Conservation (phyloP, 768 basidiomycete genomes). For the Gloeostereum incarnatum region DNA sequence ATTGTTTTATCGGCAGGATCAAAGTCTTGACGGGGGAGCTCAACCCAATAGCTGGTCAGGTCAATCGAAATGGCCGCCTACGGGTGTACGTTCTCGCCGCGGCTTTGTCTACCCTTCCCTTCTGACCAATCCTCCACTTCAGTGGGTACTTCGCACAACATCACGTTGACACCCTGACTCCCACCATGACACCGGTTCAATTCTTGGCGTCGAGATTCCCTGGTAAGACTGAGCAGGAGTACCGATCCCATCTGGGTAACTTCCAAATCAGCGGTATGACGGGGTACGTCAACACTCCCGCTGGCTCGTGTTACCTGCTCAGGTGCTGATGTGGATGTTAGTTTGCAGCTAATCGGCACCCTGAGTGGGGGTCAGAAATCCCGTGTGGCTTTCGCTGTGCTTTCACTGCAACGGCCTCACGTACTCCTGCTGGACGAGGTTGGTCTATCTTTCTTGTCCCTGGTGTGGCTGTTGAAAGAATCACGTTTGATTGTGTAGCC, state of each 20-base stretch:
- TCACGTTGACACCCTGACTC: conserved; percentile 86
- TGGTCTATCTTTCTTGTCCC: conserved; percentile 11
- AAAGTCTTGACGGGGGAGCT: conserved; percentile 87
- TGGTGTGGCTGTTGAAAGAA: background rate
- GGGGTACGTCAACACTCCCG: conserved; percentile 36
- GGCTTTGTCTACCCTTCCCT: background rate
- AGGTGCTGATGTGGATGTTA: conserved; percentile 14
- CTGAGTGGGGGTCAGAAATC: conserved; percentile 94
- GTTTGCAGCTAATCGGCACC: conserved; percentile 84
- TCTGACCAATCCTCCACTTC: conserved; percentile 6
- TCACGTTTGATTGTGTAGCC: conserved; percentile 54
- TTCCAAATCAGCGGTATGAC: conserved; percentile 98
- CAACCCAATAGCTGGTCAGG: conserved; percentile 64
- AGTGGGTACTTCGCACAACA: conserved; percentile 94
- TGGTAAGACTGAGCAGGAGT: conserved; percentile 93
- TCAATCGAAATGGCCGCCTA: conserved; percentile 85
- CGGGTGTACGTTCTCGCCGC: conserved; percentile 53
- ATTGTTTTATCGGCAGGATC: conserved; percentile 47
- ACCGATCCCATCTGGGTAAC: conserved; percentile 88
- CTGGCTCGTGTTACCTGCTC: conserved; percentile 1
- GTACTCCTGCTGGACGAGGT: conserved; percentile 92
- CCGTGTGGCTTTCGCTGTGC: conserved; percentile 84
- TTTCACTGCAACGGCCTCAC: conserved; percentile 86
- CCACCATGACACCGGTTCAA: conserved; percentile 84
- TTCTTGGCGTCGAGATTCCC: conserved; percentile 91